Conservation (phyloP, 768 basidiomycete genomes). For the Suillus subluteus region DNA sequence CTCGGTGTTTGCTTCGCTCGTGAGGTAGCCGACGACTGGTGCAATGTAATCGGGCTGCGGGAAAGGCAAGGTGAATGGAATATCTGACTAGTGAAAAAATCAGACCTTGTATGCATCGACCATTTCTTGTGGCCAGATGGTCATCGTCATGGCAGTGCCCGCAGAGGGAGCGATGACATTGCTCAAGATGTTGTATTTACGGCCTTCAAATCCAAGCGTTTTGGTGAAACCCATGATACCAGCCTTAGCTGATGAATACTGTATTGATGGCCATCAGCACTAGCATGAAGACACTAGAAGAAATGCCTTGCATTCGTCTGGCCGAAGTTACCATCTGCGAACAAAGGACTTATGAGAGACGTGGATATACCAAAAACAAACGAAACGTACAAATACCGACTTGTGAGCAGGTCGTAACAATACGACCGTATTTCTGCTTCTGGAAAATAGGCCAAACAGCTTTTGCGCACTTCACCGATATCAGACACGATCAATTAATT, state of each 20-base stretch:
- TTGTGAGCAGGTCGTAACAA: slow-evolving; percentile 91
- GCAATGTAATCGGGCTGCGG: slow-evolving; percentile 86
- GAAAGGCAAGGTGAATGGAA: slow-evolving; percentile 1
- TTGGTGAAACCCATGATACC: slow-evolving; percentile 90
- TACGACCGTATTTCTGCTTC: slow-evolving; percentile 94
- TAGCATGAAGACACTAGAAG: not conserved
- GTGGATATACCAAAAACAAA: not conserved
- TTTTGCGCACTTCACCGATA: slow-evolving; percentile 68
- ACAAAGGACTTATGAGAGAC: slow-evolving; percentile 4
- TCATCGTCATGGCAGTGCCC: slow-evolving; percentile 90
- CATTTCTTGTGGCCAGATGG: slow-evolving; percentile 84
- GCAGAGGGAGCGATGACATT: slow-evolving; percentile 89
- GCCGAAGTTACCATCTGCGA: slow-evolving; percentile 91
- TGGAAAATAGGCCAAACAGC: slow-evolving; percentile 97
- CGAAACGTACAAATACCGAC: slow-evolving; percentile 85
- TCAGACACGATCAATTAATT: not conserved
- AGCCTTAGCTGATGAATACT: slow-evolving; percentile 94
- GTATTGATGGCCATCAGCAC: slow-evolving; percentile 8
- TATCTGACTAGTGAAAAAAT: not conserved
- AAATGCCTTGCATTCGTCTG: slow-evolving; percentile 73
- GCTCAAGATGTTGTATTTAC: slow-evolving; percentile 86
- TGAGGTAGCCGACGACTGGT: slow-evolving; percentile 90
- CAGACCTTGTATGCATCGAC: slow-evolving; percentile 85
- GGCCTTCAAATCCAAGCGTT: slow-evolving; percentile 88
- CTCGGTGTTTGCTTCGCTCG: slow-evolving; percentile 76